These are phyloP conservation scores for Neurospora sp. DNA, from an alignment of 495 filamentous ascomycete species.

Conservation along the genomic window DNA sequence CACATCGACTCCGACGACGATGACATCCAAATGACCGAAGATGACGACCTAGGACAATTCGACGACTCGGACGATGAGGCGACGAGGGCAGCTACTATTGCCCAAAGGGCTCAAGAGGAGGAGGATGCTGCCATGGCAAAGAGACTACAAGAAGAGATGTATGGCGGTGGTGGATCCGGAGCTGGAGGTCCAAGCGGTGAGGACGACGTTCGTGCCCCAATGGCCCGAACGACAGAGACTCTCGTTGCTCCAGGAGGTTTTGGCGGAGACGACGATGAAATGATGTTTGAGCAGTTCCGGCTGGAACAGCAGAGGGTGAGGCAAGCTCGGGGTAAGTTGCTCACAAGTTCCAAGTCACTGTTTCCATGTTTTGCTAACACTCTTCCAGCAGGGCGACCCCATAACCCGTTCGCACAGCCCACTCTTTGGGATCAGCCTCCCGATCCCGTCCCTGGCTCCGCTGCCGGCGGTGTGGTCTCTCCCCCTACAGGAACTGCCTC, in stretches of 20 bases:
- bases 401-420: slow-evolving; percentile 71
- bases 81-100: slow-evolving; percentile 26
- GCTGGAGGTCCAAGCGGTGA: slow-evolving; percentile 23
- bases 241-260: slow-evolving; percentile 56
- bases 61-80: slow-evolving; percentile 19
- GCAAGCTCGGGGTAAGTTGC: slow-evolving; percentile 29
- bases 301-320: slow-evolving; percentile 51
- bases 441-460: slow-evolving; percentile 1
- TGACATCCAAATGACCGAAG: slow-evolving; percentile 50
- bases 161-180: slow-evolving; percentile 42
- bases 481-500: slow-evolving; percentile 2
- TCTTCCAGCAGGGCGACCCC: slow-evolving; percentile 1
- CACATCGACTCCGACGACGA: slow-evolving; percentile 59
- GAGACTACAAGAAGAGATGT: slow-evolving; percentile 85
- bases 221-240: slow-evolving; percentile 84
- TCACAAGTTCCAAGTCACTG: neutral
- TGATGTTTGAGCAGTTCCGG: slow-evolving; percentile 49
- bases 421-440: slow-evolving; percentile 62
- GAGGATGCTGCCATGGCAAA: slow-evolving; percentile 92
- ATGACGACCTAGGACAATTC: slow-evolving; percentile 30
- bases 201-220: slow-evolving; percentile 76
- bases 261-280: slow-evolving; percentile 47
- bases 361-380: neutral
- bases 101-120: slow-evolving; percentile 46
- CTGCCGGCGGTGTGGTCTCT: slow-evolving; percentile 9